Evolutionary conservation across 768 basidiomycete species (phyloP).

Genomic region (Tricholoma hemisulphureum): DNA sequence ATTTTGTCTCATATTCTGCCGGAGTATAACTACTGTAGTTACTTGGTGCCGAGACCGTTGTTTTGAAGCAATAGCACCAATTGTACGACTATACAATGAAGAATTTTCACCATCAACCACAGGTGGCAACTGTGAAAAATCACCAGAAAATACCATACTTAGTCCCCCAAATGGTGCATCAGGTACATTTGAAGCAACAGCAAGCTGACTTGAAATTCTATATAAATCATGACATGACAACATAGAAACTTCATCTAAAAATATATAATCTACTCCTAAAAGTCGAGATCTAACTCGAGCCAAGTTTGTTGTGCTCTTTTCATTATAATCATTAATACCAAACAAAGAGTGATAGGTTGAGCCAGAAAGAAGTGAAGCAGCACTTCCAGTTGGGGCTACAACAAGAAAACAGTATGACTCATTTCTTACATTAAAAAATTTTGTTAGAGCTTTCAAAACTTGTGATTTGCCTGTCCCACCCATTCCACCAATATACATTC

Average conservation of each 20-base stretch:
- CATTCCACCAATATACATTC: conserved; percentile 17
- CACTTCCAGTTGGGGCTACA: conserved; percentile 26
- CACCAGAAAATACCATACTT: conserved; percentile 14
- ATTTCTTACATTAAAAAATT: conserved; percentile 19
- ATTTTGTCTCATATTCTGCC: no score
- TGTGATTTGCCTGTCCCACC: conserved; percentile 17
- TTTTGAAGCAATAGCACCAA: no score
- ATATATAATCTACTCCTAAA: conserved; percentile 28
- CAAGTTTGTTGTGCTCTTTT: conserved; percentile 6
- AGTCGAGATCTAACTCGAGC: conserved; percentile 10
- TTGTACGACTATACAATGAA: neutral
- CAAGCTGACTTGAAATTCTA: conserved; percentile 26
- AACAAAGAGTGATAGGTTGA: conserved; percentile 23
- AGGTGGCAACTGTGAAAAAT: no score
- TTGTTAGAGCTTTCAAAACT: conserved; percentile 23
- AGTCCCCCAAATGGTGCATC: conserved; percentile 32
- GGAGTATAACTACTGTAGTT: no score
- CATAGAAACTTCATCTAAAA: no score
- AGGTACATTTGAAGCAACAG: conserved; percentile 13
- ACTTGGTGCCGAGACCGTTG: conserved; percentile 26
- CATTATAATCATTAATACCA: conserved; percentile 2
- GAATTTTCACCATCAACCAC: neutral
- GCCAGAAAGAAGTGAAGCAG: no score
- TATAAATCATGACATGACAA: no score
- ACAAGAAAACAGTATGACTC: conserved; percentile 25